Base-by-base conservation (phyloP, 768 basidiomycete genomes). In the Lepiota subincarnata region DNA sequence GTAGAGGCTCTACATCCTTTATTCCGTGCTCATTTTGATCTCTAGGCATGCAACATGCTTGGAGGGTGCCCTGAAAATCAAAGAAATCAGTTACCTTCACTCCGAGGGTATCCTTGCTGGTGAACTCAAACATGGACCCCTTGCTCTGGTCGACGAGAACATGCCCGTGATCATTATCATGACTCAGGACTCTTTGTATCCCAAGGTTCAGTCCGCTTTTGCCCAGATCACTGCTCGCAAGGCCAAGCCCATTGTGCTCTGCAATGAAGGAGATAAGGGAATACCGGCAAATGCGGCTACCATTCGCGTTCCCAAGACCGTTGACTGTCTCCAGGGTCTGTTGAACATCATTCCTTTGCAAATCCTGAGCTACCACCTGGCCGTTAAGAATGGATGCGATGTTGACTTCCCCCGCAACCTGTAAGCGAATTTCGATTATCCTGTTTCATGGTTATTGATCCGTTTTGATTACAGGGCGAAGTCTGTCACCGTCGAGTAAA, bases 131-230 rank as follows among this genome's bases (percentile, higher is more conserved):
- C 97, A 99, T 67, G 97, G 97, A 41, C 97, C 97, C 51, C 84
- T 99, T 52, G 97, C 97, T 50, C 75, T 99, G 60, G 89, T 99
- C 63, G 97, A 99, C 66, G 97, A 98, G 74, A 94, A 96, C 74
- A 92, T 97, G 89, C 84, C 93, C 38, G 92, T 98, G 61, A 98
- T 98, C 76, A 92, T 99, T 73, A 84, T 99, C 74, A 99, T 99
- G 97, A 99, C 97, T 24, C 88, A 91, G 60, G 97, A 99, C 72
- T 97, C 94, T 40, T 76, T 98, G 20, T 98, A 98, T 73, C 93
- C 95, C 65, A 98, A 99, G 78, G 95, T 98, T 41, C 94, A 98
- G 65, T 89, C 87, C 6, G 97, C 97, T 36, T 92, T 97, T 61
- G 74, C 93, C 22, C 97, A 99, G 73, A 96, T 99, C 70, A 96